Evolutionary conservation across 1,284 basidiomycete genomes (phyloP).

Genomic region (Microbotryum lychnidis-dioicae): DNA sequence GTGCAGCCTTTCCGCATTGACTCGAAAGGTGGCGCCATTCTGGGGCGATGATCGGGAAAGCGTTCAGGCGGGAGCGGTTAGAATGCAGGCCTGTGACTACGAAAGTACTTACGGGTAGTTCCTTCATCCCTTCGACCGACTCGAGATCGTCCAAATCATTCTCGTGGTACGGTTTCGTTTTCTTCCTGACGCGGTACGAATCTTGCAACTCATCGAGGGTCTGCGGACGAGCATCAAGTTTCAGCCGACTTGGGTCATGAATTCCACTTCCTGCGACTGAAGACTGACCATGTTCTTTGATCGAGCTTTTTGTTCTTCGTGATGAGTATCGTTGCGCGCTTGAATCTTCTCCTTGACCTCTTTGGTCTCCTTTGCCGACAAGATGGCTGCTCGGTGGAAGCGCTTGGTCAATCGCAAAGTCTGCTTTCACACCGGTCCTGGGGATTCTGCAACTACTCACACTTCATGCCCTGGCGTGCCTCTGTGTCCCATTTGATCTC

Average conservation of each 20-base stretch:
- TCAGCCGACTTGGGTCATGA: too few relatives aligned
- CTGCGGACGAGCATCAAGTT: neutral
- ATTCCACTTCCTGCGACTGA: too few relatives aligned
- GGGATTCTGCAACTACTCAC: slow-evolving; percentile 5
- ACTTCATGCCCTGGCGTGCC: slow-evolving; percentile 21
- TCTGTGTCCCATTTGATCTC: slow-evolving; percentile 34
- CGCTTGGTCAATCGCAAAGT: neutral
- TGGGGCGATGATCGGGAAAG: slow-evolving; percentile 35
- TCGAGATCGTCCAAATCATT: slow-evolving; percentile 8
- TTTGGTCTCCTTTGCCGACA: slow-evolving; percentile 20
- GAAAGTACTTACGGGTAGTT: slow-evolving; percentile 13
- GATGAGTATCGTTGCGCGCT: slow-evolving; percentile 19
- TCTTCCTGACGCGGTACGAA: slow-evolving; percentile 4
- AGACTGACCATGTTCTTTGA: slow-evolving; percentile 20
- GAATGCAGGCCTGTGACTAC: too few relatives aligned
- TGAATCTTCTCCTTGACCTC: slow-evolving; percentile 14
- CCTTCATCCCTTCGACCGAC: too few relatives aligned
- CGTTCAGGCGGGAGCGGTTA: too few relatives aligned
- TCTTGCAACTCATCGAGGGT: neutral
- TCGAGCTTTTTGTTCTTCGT: slow-evolving; percentile 13
- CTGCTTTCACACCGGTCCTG: neutral
- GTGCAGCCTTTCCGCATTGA: slow-evolving; percentile 83
- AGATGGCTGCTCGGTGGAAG: slow-evolving; percentile 13
- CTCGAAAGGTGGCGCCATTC: slow-evolving; percentile 66
- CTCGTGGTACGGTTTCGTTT: neutral